Evolutionary conservation across 441 rosid genomes (phyloP).

Genomic region (Geranium incanum): DNA sequence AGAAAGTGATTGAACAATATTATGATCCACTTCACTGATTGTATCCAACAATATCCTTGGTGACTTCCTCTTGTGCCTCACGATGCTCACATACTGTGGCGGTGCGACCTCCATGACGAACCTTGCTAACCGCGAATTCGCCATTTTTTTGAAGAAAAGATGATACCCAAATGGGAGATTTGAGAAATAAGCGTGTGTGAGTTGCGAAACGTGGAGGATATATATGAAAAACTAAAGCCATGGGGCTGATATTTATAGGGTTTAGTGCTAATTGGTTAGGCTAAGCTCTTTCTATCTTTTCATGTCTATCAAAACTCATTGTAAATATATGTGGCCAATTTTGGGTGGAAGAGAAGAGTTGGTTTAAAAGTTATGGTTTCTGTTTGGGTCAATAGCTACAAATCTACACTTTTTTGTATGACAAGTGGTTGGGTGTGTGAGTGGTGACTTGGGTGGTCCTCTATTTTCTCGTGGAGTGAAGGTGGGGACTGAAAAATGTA

Average conservation of each 20-base stretch:
- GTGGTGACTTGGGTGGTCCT: too few relatives aligned
- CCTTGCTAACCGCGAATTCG: slow-evolving; percentile 59
- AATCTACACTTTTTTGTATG: slow-evolving; percentile 31
- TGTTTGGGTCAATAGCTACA: slow-evolving; percentile 23
- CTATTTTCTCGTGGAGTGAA: too few relatives aligned
- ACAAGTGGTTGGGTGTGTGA: too few relatives aligned
- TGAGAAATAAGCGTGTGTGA: too few relatives aligned
- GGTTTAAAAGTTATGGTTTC: slow-evolving; percentile 24
- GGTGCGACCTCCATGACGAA: slow-evolving; percentile 79
- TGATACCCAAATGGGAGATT: not conserved
- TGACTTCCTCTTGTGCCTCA: slow-evolving; percentile 46
- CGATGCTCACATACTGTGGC: slow-evolving; percentile 67
- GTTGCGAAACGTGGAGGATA: too few relatives aligned
- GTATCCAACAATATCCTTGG: slow-evolving; percentile 75
- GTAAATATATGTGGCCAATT: too few relatives aligned
- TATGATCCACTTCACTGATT: slow-evolving; percentile 64
- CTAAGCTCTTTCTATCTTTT: slow-evolving; percentile 18
- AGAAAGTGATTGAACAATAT: too few relatives aligned
- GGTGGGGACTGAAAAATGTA: too few relatives aligned
- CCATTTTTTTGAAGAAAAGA: slow-evolving; percentile 29
- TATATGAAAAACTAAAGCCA: too few relatives aligned
- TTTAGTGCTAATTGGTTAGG: not conserved
- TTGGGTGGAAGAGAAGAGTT: too few relatives aligned
- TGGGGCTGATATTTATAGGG: slow-evolving; percentile 30
- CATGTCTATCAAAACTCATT: slow-evolving; percentile 18